Base-by-base conservation (phyloP, 257 asterid species). In the Thymus quinquecostatus region DNA sequence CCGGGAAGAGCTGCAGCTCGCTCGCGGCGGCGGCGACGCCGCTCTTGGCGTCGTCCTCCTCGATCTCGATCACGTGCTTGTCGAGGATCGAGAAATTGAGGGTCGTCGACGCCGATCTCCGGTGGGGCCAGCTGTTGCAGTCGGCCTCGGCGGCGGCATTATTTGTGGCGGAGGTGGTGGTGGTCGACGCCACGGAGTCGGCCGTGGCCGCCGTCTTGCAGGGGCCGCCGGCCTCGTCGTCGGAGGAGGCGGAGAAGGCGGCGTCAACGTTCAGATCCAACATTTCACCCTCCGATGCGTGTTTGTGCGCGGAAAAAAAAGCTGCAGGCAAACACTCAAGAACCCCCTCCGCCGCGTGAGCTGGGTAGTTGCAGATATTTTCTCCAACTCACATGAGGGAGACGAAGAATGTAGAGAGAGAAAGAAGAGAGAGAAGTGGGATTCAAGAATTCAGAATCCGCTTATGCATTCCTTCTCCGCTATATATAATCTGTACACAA, bases 261-360 rank as follows among this genome's bases (percentile, higher is more conserved):
- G 88, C 89, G 50, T 84, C 92, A 30, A 82, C 72, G 75, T 92
- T 92, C 74, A 92, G 96, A 92, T 92, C 97, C 91, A 92, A 86
- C 98, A 90, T 86, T 71, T 79, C 79, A 71, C 75, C 6, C 62
- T 57, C 77, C 59, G 32, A 43, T 43, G 64, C 71, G 69, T 73
- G 81, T 55, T 53, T 43, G 60, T 56, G 78, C 29, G 59, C 41
- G 68, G 2, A 40, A 38, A 27, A 29, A 40, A 30, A 7, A 36
- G 7, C 6, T 5, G 7, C 41, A 1, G 41, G n/a, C 49, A 27
- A 2, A 41, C 63, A 44, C 30, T 61, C 28, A 36, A 38, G 3
- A 30, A 40, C 34, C 10, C 33, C 8, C 40, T 36, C 65, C 61
- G 34, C 40, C 45, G 9, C 8, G 14, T 29, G 30, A 8, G 55